phyloP scores from a whole-genome alignment of 169 alveolate species.

The Perkinsus marinus region DNA sequence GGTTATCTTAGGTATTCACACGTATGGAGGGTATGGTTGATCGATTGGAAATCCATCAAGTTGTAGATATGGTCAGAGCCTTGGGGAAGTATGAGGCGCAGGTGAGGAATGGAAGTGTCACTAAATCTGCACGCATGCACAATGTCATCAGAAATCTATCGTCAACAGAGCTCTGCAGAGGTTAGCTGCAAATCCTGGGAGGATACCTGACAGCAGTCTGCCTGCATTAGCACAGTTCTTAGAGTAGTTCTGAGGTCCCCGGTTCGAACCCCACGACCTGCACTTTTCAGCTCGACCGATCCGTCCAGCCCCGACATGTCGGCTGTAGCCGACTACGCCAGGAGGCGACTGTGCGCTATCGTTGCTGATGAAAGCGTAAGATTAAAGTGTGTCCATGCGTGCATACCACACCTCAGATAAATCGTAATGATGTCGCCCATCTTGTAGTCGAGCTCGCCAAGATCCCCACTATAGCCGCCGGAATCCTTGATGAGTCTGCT shows the following conservation, averaged over 20 bases:
- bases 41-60: neutral
- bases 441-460: neutral
- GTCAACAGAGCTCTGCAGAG: neutral
- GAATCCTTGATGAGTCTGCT: neutral
- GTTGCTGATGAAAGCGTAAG: neutral
- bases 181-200: neutral
- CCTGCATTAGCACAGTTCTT: neutral
- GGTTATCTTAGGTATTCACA: neutral
- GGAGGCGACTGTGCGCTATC: neutral
- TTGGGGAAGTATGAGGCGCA: neutral
- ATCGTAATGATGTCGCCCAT: neutral
- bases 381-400: neutral
- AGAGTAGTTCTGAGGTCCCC: neutral
- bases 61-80: neutral
- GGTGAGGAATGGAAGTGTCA: neutral
- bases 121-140: neutral
- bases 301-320: neutral
- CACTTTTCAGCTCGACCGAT: neutral
- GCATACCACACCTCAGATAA: neutral
- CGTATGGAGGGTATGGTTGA: neutral
- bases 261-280: neutral
- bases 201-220: neutral
- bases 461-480: neutral
- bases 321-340: neutral
- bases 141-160: neutral